Base-by-base conservation (phyloP, 441 rosid genomes). In the Manihot esculenta region DNA sequence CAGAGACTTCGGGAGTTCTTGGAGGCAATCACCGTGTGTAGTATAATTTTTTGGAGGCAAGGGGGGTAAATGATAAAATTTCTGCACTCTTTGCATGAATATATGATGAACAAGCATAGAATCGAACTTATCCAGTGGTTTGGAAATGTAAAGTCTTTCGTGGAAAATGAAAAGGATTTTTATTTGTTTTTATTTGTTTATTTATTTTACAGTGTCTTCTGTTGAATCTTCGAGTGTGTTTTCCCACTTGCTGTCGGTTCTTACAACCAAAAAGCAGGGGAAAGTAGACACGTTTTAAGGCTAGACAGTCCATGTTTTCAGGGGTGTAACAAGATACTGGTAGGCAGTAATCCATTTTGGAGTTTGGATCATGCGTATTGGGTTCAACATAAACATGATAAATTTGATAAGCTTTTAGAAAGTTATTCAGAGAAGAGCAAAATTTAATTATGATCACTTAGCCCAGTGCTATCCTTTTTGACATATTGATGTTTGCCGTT, bases 81-180 rank as follows among this genome's bases (percentile, higher is more conserved):
- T 83, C 84, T 70, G 74, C 67, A n/a, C 71, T 87, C 88, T 84
- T 71, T 92, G 82, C 97, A 90, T 66, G 85, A 84, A 48, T 90
- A 85, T 80, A 83, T 88, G 88, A 73, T 68, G 87, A 88, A 92
- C 76, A 90, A 92, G 76, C 90, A 92, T 80, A 83, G 86, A 77
- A 85, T 83, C 71, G 94, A 90, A 78, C 89, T 84, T 55, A 80
- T 88, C 45, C 77, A 73, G 45, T 92, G 96, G 97, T 77, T 86
- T 81, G 70, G 69, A 73, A 87, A 79, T 70, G 82, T 87, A 59
- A 78, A 85, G 64, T 66, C 78, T 26, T 78, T 85, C 77, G 77
- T 88, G 8, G 81, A 84, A 33, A 78, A 74, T 61, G 86, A 79
- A 77, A 63, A 30, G 49, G 58, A 33, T 49, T 66, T 64, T 53